phyloP scores from a whole-genome alignment of 148 eudicot genomes.

The Fagopyrum homotropicum region DNA sequence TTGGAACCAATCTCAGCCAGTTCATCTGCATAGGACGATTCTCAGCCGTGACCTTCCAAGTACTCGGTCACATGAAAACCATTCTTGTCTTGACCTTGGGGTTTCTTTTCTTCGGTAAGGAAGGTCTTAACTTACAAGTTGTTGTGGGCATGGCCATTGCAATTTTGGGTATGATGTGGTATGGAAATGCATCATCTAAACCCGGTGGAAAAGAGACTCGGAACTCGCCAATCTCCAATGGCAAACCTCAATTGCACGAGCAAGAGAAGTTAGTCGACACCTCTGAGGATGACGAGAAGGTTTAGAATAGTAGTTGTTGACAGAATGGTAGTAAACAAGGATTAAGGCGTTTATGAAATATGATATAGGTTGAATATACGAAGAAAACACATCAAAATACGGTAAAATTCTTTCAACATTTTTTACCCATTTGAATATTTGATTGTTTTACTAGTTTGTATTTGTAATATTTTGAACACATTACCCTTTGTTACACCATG shows the following conservation, averaged over 20 bases:
- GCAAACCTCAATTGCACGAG: background rate
- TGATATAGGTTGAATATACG: background rate
- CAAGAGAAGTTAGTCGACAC: slow-evolving; percentile 4
- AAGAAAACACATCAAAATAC: slow-evolving; percentile 1
- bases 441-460: slow-evolving; percentile 7
- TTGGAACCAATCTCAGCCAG: slow-evolving; percentile 55
- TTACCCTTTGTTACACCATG: background rate
- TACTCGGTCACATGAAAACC: slow-evolving; percentile 54
- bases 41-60: slow-evolving; percentile 55
- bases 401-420: background rate
- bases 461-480: slow-evolving; percentile 1
- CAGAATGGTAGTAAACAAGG: background rate
- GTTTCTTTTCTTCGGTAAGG: slow-evolving; percentile 45
- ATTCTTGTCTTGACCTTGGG: slow-evolving; percentile 42
- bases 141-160: slow-evolving; percentile 43
- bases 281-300: background rate
- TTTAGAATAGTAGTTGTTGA: slow-evolving; percentile 1
- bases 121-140: slow-evolving; percentile 44
- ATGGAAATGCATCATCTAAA: slow-evolving; percentile 44
- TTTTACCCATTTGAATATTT: slow-evolving; percentile 1
- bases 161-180: slow-evolving; percentile 49
- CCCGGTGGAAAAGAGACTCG: slow-evolving; percentile 45
- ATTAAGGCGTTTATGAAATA: background rate
- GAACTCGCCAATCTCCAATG: slow-evolving; percentile 11
- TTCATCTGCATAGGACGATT: slow-evolving; percentile 61